Evolutionary conservation across 352 stramenopile genomes (phyloP).

Genomic region (Phytophthora palmivora): DNA sequence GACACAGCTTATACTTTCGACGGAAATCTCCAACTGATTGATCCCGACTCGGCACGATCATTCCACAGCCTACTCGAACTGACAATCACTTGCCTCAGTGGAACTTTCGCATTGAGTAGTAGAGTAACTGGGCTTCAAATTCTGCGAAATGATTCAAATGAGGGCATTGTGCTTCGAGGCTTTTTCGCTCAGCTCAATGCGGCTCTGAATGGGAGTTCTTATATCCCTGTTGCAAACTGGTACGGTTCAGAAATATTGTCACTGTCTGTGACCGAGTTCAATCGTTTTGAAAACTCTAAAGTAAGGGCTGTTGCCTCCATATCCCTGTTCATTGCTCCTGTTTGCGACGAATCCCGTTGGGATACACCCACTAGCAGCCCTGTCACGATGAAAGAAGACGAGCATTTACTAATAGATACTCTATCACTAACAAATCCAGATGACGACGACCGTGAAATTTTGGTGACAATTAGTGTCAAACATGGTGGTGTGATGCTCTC

Average conservation of each 20-base stretch:
- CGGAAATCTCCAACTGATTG: constrained; percentile 35
- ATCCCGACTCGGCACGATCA: constrained; percentile 32
- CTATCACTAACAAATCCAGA: constrained; percentile 47
- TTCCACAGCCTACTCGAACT: constrained; percentile 45
- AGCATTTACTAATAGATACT: constrained; percentile 41
- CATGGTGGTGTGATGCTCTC: constrained; percentile 67
- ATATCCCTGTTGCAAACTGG: constrained; percentile 60
- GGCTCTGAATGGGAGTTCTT: constrained; percentile 57
- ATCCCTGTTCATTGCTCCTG: constrained; percentile 51
- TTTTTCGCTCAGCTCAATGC: constrained; percentile 62
- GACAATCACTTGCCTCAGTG: constrained; percentile 31
- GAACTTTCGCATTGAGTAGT: constrained; percentile 33
- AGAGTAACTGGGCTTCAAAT: constrained; percentile 36
- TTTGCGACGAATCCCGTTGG: constrained; percentile 68
- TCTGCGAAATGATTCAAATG: constrained; percentile 31
- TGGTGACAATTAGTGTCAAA: constrained; percentile 39
- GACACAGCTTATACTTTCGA: constrained; percentile 46
- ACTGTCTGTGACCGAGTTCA: constrained; percentile 39
- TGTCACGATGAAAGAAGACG: constrained; percentile 54
- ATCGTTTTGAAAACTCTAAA: constrained; percentile 7
- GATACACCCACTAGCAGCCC: background rate
- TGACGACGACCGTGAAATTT: constrained; percentile 39
- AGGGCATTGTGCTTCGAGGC: constrained; percentile 42
- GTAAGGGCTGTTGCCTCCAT: constrained; percentile 22
- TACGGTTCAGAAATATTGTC: constrained; percentile 61